Base-by-base conservation (phyloP, 495 filamentous ascomycete genomes). In the Trichocladium uniseriatum region DNA sequence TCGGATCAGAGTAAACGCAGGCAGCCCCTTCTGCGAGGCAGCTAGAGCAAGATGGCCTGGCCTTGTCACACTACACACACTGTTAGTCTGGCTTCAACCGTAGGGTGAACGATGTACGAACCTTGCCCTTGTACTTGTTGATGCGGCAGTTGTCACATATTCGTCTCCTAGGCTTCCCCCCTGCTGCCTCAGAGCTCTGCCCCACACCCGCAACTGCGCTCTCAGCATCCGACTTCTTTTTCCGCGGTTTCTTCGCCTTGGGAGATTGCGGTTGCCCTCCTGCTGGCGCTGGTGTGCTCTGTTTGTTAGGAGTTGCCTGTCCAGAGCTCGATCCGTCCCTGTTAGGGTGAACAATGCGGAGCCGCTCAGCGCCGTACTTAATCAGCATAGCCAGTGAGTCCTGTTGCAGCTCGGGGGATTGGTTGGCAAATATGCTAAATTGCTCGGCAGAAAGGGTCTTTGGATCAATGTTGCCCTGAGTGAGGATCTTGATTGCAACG, bases 391-490 rank as follows among this genome's bases (percentile, higher is more conserved):
- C 61, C 29, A 76, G 44, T 0, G 72, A 76, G 13, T 64, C 61
- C n/a, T 58, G 41, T 45, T 76, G 72, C 39, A 74, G 44, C 9
- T 67, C 62, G 2, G 70, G 68, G 1, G 70, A 66, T 51, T 76
- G 72, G 31, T 76, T 76, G 14, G 69, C 65, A 45, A 76, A 74
- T 16, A 74, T 76, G 38, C 55, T 70, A 38, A 76, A 73, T 31
- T 76, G 72, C n/a, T 76, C 70, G 5, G 58, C 27, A 0, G 71
- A 71, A 2, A 76, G 56, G 0, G 70, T 68, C 15, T 51, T 41
- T 2, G 70, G 70, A 37, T 74, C 68, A 19, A 74, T 57, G 19
- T 51, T 56, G 13, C 43, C 51, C 5, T 58, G 60, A 2, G 9
- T 45, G 9, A 74, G 70, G 0, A 74, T 60, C 5, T 65, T 58